Conservation (phyloP, 768 basidiomycete species). For the Fibroporia radiculosa region DNA sequence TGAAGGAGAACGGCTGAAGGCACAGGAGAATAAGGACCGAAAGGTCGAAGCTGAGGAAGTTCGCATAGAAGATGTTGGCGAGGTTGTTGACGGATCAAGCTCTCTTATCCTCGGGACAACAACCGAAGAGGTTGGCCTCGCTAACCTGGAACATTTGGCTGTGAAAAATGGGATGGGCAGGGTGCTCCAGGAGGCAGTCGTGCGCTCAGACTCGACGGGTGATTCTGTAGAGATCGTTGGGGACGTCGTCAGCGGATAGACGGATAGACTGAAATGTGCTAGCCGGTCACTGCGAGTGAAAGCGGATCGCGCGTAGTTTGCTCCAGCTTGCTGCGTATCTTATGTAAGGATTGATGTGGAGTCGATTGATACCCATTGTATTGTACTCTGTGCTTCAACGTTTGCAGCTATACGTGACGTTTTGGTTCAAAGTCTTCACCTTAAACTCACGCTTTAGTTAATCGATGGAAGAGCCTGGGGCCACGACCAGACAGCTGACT, state of each 20-base stretch:
- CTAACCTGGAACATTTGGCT: not conserved
- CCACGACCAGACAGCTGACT: too few species aligned
- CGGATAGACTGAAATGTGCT: too few species aligned
- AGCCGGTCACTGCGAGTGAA: too few species aligned
- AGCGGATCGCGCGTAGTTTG: too few species aligned
- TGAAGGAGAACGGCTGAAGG: conserved; percentile 9
- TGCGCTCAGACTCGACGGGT: conserved; percentile 15
- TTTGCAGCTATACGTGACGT: too few species aligned
- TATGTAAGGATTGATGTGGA: too few species aligned
- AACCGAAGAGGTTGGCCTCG: not conserved
- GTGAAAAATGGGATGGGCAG: not conserved
- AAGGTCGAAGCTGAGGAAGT: conserved; percentile 1
- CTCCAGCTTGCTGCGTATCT: too few species aligned
- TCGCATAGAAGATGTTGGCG: not conserved
- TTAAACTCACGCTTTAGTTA: too few species aligned
- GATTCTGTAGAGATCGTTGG: conserved; percentile 19
- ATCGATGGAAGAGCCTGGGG: too few species aligned
- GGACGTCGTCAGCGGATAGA: conserved; percentile 12
- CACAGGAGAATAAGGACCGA: conserved; percentile 6
- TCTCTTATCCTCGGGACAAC: not conserved
- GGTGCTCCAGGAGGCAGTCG: conserved; percentile 1
- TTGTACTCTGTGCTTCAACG: too few species aligned
- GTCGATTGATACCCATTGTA: too few species aligned
- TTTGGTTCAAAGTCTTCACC: too few species aligned
- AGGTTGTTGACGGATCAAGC: not conserved